A percentile compares a stretch with the other conserved stretches of the same genome.
These are phyloP conservation scores for Plicaturopsis crispa DNA, from an alignment of 768 basidiomycete genomes.

Conservation along the genomic window DNA sequence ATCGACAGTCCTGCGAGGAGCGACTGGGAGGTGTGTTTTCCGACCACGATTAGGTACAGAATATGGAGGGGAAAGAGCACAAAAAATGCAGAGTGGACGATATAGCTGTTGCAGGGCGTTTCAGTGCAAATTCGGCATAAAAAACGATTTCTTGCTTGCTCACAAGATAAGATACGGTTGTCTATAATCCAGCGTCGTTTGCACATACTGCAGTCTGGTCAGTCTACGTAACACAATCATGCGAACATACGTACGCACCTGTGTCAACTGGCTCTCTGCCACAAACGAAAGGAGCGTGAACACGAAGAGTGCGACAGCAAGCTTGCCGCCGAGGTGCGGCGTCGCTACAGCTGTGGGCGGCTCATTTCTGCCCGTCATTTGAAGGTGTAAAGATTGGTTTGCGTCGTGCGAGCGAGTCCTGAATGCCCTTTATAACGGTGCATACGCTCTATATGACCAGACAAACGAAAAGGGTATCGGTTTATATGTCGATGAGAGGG, in stretches of 20 bases:
- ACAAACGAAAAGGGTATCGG: too few species aligned
- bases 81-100: conserved; percentile 78
- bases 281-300: conserved; percentile 66
- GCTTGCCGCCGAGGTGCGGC: conserved; percentile 35
- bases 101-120: conserved; percentile 43
- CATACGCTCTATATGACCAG: too few species aligned
- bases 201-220: conserved; percentile 54
- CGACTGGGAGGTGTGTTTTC: conserved; percentile 37
- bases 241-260: conserved; percentile 37
- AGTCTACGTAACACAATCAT: neutral
- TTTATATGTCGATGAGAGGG: too few species aligned
- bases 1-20: conserved; percentile 45
- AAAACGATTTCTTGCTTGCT: conserved; percentile 17
- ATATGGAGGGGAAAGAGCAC: conserved; percentile 82
- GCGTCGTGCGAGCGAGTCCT: too few species aligned
- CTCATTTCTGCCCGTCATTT: too few species aligned
- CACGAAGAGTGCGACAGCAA: conserved; percentile 49
- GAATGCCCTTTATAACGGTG: too few species aligned
- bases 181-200: conserved; percentile 65
- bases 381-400: too few species aligned
- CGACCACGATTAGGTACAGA: conserved; percentile 46
- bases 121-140: conserved; percentile 1
- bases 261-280: conserved; percentile 65
- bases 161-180: conserved; percentile 90
- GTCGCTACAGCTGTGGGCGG: too few species aligned